These are phyloP conservation scores for Scedosporium aurantiacum DNA, from an alignment of 2,329 filamentous ascomycete species.

Conservation along the genomic window DNA sequence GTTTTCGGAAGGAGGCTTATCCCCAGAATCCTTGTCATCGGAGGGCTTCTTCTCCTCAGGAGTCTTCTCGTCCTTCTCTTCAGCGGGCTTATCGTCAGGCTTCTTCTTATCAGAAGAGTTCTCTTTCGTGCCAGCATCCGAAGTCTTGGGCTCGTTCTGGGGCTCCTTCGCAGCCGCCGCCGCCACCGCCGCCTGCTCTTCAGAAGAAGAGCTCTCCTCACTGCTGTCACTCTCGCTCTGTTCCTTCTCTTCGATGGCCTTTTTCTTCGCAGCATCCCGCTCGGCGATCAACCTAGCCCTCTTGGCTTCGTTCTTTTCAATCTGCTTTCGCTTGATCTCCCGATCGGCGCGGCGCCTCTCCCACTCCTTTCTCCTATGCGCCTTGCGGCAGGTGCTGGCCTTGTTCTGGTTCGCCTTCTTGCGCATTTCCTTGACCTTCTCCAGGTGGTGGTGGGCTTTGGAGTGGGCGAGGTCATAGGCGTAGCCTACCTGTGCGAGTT, in stretches of 20 bases:
- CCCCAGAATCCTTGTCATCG: conserved; percentile 10
- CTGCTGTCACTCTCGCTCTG: conserved; percentile 15
- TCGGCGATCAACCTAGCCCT: conserved; percentile 17
- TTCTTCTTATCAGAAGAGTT: conserved; percentile 11
- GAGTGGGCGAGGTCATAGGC: conserved; percentile 50
- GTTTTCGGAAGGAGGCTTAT: conserved; percentile 8
- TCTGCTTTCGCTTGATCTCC: conserved; percentile 29
- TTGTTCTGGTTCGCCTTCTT: conserved; percentile 39
- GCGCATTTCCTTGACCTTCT: conserved; percentile 36
- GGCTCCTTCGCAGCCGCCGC: conserved; percentile 10
- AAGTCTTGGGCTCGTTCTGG: conserved; percentile 10
- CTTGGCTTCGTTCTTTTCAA: conserved; percentile 26
- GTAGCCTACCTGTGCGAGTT: conserved; percentile 45
- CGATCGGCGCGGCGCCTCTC: conserved; percentile 34
- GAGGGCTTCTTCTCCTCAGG: conserved; percentile 2
- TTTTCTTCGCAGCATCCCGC: conserved; percentile 15
- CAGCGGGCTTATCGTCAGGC: conserved; percentile 10
- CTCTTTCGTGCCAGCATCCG: conserved; percentile 7
- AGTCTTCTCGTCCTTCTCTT: conserved; percentile 6
- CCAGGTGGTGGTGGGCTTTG: conserved; percentile 41
- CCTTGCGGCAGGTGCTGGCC: conserved; percentile 32
- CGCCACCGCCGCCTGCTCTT: conserved; percentile 19
- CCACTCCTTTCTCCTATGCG: conserved; percentile 37
- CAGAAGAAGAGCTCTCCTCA: conserved; percentile 14
- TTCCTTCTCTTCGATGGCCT: conserved; percentile 16